These are phyloP conservation scores for Nitzschia sp. DNA, from an alignment of 108 stramenopile genomes.

Conservation along the genomic window DNA sequence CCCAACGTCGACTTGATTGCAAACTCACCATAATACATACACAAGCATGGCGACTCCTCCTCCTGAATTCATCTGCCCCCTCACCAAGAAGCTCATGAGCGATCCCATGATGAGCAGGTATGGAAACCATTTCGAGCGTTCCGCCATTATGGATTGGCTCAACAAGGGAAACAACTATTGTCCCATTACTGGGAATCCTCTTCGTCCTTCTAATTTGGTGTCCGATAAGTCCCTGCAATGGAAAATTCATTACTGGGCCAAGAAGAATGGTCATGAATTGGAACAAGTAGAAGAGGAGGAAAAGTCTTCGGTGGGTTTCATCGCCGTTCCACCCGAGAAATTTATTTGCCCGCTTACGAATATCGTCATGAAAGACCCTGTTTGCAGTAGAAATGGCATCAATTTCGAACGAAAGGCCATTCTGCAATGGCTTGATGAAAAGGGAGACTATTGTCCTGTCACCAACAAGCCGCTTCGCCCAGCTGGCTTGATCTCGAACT, in stretches of 20 bases:
- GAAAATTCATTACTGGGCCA: conserved; percentile 33
- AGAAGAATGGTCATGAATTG: conserved; percentile 24
- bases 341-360: conserved; percentile 60
- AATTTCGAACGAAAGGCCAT: conserved; percentile 55
- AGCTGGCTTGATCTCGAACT: conserved; percentile 8
- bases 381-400: conserved; percentile 46
- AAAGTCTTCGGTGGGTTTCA: conserved; percentile 5
- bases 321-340: conserved; percentile 41
- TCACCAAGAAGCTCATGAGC: conserved; percentile 29
- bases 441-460: conserved; percentile 26
- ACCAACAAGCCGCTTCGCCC: conserved; percentile 17
- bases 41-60: conserved; percentile 18
- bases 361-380: conserved; percentile 61
- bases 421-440: conserved; percentile 22
- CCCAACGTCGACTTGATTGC: not conserved
- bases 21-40: not conserved
- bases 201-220: conserved; percentile 26
- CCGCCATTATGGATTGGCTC: conserved; percentile 29
- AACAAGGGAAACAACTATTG: conserved; percentile 26
- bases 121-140: conserved; percentile 27
- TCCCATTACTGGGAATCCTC: conserved; percentile 40
- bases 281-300: not conserved
- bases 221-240: conserved; percentile 28
- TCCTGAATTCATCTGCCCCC: conserved; percentile 24
- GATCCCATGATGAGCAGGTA: conserved; percentile 26